These are phyloP conservation scores for Zygnema cylindricum DNA, from an alignment of 139 green algal genomes.

Conservation along the genomic window DNA sequence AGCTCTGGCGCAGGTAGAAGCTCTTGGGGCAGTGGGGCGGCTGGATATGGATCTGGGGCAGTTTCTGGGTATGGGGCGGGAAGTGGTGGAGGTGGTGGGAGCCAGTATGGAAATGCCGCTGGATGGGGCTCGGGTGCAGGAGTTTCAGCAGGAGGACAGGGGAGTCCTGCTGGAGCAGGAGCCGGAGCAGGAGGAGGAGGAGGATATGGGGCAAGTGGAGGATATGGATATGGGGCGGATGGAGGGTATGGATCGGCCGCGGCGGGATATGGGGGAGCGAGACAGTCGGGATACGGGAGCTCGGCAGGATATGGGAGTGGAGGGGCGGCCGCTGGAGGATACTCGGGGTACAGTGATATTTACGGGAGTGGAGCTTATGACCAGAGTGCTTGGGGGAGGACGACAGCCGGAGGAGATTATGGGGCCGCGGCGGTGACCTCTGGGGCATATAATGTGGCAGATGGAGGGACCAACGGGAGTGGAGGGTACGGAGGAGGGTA, in stretches of 20 bases:
- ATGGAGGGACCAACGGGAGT: neutral
- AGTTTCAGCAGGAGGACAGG: neutral
- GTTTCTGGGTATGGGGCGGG: conserved; percentile 20
- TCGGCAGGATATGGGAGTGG: conserved; percentile 31
- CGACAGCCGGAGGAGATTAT: neutral
- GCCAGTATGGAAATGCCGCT: conserved; percentile 8
- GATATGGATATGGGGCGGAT: conserved; percentile 20
- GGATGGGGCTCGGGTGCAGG: conserved; percentile 7
- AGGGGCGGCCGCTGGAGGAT: neutral
- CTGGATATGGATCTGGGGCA: conserved; percentile 3
- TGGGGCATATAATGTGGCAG: conserved; percentile 1
- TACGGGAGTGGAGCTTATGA: conserved; percentile 30
- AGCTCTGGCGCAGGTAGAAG: neutral
- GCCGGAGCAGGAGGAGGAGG: neutral
- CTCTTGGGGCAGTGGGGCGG: neutral
- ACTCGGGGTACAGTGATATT: conserved; percentile 22
- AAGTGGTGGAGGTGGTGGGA: conserved; percentile 1
- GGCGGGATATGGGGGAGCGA: conserved; percentile 13
- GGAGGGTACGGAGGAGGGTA: neutral
- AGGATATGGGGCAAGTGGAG: conserved; percentile 21
- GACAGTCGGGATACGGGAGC: neutral
- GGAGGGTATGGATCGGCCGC: conserved; percentile 17
- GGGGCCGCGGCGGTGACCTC: neutral
- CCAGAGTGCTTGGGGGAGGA: conserved; percentile 20
- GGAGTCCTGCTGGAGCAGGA: conserved; percentile 7